Evolutionary conservation across 768 basidiomycete species (phyloP), one percentile per base, ranked within the genome.

Genomic region (Rhizopogon salebrosus): DNA sequence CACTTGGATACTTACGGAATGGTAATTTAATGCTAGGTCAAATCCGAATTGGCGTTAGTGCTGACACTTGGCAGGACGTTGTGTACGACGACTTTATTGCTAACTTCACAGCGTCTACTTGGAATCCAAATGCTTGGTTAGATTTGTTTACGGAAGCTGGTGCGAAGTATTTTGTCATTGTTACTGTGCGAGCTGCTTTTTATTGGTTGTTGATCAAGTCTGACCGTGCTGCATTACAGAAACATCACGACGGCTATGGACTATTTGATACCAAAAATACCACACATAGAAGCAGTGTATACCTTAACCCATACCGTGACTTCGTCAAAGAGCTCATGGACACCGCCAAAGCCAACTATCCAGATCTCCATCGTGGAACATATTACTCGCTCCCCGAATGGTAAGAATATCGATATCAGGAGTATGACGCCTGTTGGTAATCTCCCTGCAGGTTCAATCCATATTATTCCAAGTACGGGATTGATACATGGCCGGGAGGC

Each of bases 241-340:
- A 81, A 75, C 82, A 84, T 50, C 82, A 84, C 52, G 83, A 84
- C 51, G 83, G 83, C 0, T 83, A 76, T 53, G 70, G 70, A 1
- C 59, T 83, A 2, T 84, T 83, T 31, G 80, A 84, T 56, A 78
- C 83, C 3, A 71, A 70, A 45, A 71, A 80, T 48, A 79, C 80
- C 4, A 79, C 78, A 0, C 67, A 81, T 56, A 63, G 82, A 49
- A 78, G 71, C 41, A 77, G 75, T 22, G 71, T 78, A 7, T 56
- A 76, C 42, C 70, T 82, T 14, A 72, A 76, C 1, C 81, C 81
- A 0, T 67, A 76, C 55, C 74, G 78, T 7, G 78, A 84, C 60
- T 72, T 83, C 34, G 55, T 83, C 13, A 62, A 68, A 23, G 80
- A 82, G 49, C 66, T 84, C 14, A 67, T 83, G 59, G 65, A 71